Base-by-base conservation (phyloP, 768 basidiomycete species). In the Leccinum pellstonianum region DNA sequence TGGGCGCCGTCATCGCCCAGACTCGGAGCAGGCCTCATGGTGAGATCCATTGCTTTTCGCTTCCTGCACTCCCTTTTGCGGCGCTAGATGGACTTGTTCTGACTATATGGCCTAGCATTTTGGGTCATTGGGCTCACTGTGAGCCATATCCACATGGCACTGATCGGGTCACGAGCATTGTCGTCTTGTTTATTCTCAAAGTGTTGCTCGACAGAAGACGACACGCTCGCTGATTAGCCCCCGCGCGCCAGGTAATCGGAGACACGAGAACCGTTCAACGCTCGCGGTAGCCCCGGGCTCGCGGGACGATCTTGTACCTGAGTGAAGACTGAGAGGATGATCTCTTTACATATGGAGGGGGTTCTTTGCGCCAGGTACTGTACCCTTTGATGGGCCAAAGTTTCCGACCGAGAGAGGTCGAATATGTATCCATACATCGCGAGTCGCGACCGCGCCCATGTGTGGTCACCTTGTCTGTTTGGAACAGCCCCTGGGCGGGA, bases 291-390 rank as follows among this genome's bases (percentile, higher is more conserved):
- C 12, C 37, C 43, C 27, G 29, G 29, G 19, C 37, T 54, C 56
- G 50, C 58, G 63, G 66, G 57, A 54, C 46, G 38, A 62, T 62
- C 58, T 35, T 11, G 50, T 58, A 17, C 54, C 56, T 62, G 49
- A 23, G 57, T 15, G 25, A 17, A 15, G 41, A 11, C 48, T 21
- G 9, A 15, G 48, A 37, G 35, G 64, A 49, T 47, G 47, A 59
- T 59, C 57, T 19, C 43, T 19, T 56, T 54, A 4, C 55, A 63
- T 54, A 23, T 43, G n/a, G 43, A 11, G 29, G 41, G 8, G 41
- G n/a, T 48, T 48, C n/a, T 25, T 52, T 37, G 12, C 10, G 51
- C 3, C 10, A 23, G 48, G 10, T 38, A 31, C 31, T 31, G 23
- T 23, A 33, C 54, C 51, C 35, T 43, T n/a, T 56, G 54, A 31